Evolutionary conservation across 2,329 filamentous ascomycete species (phyloP).

Genomic region (Aureobasidium sp.): DNA sequence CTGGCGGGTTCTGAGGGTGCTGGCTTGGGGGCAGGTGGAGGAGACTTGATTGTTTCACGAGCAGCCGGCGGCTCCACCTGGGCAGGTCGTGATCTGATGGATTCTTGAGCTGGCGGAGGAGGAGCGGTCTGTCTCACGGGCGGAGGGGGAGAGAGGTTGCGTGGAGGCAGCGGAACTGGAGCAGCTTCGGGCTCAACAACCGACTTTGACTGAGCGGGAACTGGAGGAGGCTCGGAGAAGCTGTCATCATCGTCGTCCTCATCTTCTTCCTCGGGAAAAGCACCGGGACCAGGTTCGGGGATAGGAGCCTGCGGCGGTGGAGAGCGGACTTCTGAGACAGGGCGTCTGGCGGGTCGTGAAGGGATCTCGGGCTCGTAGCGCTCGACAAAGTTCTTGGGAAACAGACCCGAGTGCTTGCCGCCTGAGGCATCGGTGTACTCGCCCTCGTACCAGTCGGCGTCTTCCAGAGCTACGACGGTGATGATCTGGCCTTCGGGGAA

Average conservation of each 20-base stretch:
- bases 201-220: conserved; percentile 25
- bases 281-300: conserved; percentile 20
- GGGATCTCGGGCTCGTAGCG: conserved; percentile 87
- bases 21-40: conserved; percentile 15
- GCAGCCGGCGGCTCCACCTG: neutral
- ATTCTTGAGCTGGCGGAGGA: neutral
- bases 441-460: conserved; percentile 87
- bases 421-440: conserved; percentile 75
- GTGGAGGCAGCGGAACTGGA: conserved; percentile 24
- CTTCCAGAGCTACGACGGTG: conserved; percentile 85
- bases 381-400: conserved; percentile 96
- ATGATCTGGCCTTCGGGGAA: conserved; percentile 84
- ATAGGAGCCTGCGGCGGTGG: conserved; percentile 23
- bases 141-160: neutral
- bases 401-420: conserved; percentile 72
- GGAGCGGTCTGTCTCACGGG: neutral
- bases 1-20: conserved; percentile 26
- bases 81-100: neutral
- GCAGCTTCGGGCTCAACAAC: conserved; percentile 23
- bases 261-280: conserved; percentile 24
- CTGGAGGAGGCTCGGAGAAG: conserved; percentile 17
- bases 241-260: conserved; percentile 22
- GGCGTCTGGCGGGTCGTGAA: conserved; percentile 70
- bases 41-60: conserved; percentile 19
- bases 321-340: conserved; percentile 51